Conservation (phyloP, 192 early-diverging fungal genomes). For the Rhizophagus prolifer region DNA sequence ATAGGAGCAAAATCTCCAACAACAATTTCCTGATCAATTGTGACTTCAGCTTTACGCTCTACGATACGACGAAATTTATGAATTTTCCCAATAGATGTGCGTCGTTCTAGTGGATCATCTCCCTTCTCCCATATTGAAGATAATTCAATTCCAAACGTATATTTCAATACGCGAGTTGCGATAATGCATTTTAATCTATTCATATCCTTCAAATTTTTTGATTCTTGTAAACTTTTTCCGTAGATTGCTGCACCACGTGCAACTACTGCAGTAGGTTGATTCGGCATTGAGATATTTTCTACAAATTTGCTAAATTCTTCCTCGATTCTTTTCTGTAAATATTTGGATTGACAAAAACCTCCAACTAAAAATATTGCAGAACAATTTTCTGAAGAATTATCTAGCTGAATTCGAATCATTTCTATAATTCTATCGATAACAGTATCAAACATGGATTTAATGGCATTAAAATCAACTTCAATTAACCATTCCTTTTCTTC, state of each 20-base stretch:
- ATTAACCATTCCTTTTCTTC: slow-evolving; percentile 44
- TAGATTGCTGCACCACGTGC: slow-evolving; percentile 55
- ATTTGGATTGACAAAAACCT: slow-evolving; percentile 55
- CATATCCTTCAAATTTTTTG: too few species aligned
- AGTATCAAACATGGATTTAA: slow-evolving; percentile 54
- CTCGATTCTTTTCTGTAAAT: slow-evolving; percentile 48
- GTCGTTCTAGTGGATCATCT: not conserved
- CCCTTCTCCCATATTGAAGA: not conserved
- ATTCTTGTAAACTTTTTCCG: slow-evolving; percentile 24
- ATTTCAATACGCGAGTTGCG: not conserved
- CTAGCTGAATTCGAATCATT: slow-evolving; percentile 51
- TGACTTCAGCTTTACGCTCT: not conserved
- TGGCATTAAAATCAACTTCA: slow-evolving; percentile 40
- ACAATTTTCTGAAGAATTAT: slow-evolving; percentile 37
- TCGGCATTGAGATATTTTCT: slow-evolving; percentile 45
- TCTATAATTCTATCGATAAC: slow-evolving; percentile 51
- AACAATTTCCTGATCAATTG: not conserved
- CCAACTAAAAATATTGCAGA: slow-evolving; percentile 59
- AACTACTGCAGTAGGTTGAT: slow-evolving; percentile 47
- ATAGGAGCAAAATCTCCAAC: not conserved
- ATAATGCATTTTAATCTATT: not conserved
- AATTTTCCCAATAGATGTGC: not conserved
- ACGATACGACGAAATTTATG: not conserved
- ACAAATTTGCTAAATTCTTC: slow-evolving; percentile 44
- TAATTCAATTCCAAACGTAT: not conserved